phyloP scores from a whole-genome alignment of 371 early-diverging fungal genomes.

The Syncephalis plumigaleata region DNA sequence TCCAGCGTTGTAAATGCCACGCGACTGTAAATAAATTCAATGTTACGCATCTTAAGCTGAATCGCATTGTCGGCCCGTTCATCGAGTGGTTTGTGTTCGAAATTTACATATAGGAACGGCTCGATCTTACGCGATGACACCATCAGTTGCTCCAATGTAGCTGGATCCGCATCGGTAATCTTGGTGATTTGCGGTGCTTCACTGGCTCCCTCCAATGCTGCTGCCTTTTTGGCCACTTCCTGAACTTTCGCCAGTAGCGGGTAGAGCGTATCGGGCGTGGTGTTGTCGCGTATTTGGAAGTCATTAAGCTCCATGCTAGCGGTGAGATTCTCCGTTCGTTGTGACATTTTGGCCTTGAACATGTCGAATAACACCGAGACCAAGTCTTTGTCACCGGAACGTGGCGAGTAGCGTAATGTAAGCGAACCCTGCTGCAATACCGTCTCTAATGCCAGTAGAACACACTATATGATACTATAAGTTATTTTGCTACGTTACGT shows the following conservation, averaged over 20 bases:
- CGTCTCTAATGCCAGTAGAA: conserved; percentile 43
- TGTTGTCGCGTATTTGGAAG: conserved; percentile 64
- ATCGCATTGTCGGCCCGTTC: conserved; percentile 75
- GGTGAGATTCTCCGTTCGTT: conserved; percentile 49
- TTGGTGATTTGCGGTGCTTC: conserved; percentile 1
- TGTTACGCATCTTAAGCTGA: conserved; percentile 66
- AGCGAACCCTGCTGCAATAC: conserved; percentile 75
- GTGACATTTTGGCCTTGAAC: conserved; percentile 22
- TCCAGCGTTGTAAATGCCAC: conserved; percentile 48
- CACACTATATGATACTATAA: conserved; percentile 19
- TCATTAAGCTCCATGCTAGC: conserved; percentile 58
- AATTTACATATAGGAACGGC: conserved; percentile 69
- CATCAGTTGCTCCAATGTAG: background rate
- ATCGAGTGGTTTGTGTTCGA: conserved; percentile 79
- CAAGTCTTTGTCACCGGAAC: conserved; percentile 40
- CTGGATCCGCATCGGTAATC: background rate
- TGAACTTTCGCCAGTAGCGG: conserved; percentile 73
- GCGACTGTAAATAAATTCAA: conserved; percentile 84
- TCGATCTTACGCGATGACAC: conserved; percentile 8
- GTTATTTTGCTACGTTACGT: too few species aligned
- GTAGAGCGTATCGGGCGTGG: conserved; percentile 52
- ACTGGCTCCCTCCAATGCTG: background rate
- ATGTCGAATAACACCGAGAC: conserved; percentile 19
- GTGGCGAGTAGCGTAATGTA: conserved; percentile 50
- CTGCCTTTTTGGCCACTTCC: conserved; percentile 13